Conservation (phyloP, 257 asterid genomes). For the Fraxinus anomala region DNA sequence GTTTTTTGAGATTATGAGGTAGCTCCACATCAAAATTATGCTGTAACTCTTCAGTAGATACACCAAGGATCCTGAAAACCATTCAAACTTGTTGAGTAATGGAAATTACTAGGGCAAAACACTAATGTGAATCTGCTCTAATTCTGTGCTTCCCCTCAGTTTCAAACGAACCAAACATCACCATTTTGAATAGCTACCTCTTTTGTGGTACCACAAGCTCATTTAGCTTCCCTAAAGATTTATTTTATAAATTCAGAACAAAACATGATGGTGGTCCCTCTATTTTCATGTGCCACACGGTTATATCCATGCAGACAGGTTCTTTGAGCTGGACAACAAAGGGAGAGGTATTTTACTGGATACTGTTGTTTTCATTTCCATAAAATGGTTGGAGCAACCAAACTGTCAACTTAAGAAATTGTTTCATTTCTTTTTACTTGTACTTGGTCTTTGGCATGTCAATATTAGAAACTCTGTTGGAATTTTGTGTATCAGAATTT, state of each 20-base stretch:
- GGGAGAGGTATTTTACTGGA: not conserved
- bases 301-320: not conserved
- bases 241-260: slow-evolving; percentile 6
- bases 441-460: not conserved
- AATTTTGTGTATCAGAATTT: not conserved
- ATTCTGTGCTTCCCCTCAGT: not conserved
- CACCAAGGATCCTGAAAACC: slow-evolving; percentile 60
- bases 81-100: slow-evolving; percentile 23
- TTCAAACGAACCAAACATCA: slow-evolving; percentile 5
- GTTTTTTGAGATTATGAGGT: slow-evolving; percentile 54
- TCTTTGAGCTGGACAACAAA: not conserved
- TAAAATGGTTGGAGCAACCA: not conserved
- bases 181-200: slow-evolving; percentile 5
- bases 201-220: slow-evolving; percentile 3
- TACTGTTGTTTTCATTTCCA: not conserved
- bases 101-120: not conserved
- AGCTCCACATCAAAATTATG: slow-evolving; percentile 57
- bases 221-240: not conserved
- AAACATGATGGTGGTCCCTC: not conserved
- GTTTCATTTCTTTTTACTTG: not conserved
- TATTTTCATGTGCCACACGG: not conserved
- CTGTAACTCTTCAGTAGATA: slow-evolving; percentile 55
- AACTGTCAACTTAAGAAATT: not conserved
- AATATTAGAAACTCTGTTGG: not conserved
- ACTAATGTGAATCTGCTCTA: not conserved